phyloP scores from a whole-genome alignment of 1,284 basidiomycete genomes.

The Trametes pubescens region DNA sequence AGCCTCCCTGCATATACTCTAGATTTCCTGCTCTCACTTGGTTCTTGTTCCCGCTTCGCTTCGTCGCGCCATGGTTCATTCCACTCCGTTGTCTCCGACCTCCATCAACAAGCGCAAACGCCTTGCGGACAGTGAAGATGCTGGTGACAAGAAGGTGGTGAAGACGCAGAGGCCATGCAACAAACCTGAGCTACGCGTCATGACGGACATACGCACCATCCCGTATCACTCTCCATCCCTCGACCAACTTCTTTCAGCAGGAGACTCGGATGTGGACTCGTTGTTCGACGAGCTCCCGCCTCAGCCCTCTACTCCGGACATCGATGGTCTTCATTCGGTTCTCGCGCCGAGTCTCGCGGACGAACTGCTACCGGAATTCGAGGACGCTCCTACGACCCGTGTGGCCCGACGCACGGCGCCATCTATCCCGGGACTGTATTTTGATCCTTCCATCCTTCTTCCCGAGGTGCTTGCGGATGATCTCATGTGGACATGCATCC shows the following conservation, averaged over 20 bases:
- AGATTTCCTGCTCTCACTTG: no score
- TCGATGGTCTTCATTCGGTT: constrained; percentile 9
- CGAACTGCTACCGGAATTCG: constrained; percentile 19
- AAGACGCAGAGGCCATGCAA: not conserved
- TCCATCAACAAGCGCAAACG: constrained; percentile 28
- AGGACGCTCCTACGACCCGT: constrained; percentile 24
- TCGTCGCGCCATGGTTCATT: constrained; percentile 5
- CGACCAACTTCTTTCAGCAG: constrained; percentile 23
- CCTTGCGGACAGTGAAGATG: constrained; percentile 3
- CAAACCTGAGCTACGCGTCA: constrained; percentile 21
- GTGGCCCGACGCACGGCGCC: constrained; percentile 49
- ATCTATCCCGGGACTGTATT: constrained; percentile 70
- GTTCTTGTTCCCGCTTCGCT: not conserved
- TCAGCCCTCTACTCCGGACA: constrained; percentile 11
- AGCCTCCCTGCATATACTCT: not conserved
- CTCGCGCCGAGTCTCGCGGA: constrained; percentile 6
- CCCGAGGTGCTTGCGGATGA: constrained; percentile 57
- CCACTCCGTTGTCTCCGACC: not conserved
- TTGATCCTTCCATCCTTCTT: constrained; percentile 59
- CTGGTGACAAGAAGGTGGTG: not conserved
- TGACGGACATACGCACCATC: constrained; percentile 18
- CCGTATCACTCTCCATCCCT: constrained; percentile 22
- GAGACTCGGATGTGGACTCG: constrained; percentile 46
- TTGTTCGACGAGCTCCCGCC: constrained; percentile 49
- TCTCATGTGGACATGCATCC: constrained; percentile 61